These are phyloP conservation scores for Stephanodiscus triporus DNA, from an alignment of 108 stramenopile genomes.

Conservation along the genomic window DNA sequence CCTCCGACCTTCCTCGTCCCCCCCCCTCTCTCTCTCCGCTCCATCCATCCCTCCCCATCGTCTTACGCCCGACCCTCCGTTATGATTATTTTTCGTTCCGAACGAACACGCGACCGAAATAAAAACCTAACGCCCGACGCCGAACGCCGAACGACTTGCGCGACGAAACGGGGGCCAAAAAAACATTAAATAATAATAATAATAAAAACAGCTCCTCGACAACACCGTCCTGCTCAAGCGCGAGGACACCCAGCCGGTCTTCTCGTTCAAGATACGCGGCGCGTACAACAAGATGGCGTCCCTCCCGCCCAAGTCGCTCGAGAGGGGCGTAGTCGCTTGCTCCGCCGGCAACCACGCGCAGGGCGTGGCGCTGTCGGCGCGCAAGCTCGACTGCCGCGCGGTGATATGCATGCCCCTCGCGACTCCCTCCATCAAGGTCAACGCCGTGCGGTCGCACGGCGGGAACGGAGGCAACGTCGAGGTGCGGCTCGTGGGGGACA, in stretches of 20 bases:
- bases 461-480: constrained; percentile 76
- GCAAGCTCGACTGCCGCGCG: constrained; percentile 81
- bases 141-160: too few relatives aligned
- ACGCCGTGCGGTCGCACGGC: constrained; percentile 89
- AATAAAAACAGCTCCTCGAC: constrained; percentile 58
- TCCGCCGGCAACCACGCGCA: constrained; percentile 98
- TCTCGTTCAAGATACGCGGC: constrained; percentile 98
- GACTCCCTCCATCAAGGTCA: constrained; percentile 95
- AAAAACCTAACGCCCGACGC: too few relatives aligned
- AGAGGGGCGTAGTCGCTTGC: constrained; percentile 93
- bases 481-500: constrained; percentile 92
- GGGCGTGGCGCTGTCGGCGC: constrained; percentile 93
- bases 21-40: too few relatives aligned
- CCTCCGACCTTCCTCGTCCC: too few relatives aligned
- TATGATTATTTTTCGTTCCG: too few relatives aligned
- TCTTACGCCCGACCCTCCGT: too few relatives aligned
- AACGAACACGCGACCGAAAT: too few relatives aligned
- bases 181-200: too few relatives aligned
- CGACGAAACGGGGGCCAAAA: too few relatives aligned
- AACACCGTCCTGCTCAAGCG: constrained; percentile 85
- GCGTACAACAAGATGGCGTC: constrained; percentile 97
- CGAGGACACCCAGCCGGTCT: constrained; percentile 96
- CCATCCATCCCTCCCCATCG: too few relatives aligned
- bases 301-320: constrained; percentile 62
- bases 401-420: constrained; percentile 98